A percentile compares a stretch with the other conserved stretches of the same genome.
Conservation (phyloP, 768 basidiomycete genomes). For the Amanita jacksonii region DNA sequence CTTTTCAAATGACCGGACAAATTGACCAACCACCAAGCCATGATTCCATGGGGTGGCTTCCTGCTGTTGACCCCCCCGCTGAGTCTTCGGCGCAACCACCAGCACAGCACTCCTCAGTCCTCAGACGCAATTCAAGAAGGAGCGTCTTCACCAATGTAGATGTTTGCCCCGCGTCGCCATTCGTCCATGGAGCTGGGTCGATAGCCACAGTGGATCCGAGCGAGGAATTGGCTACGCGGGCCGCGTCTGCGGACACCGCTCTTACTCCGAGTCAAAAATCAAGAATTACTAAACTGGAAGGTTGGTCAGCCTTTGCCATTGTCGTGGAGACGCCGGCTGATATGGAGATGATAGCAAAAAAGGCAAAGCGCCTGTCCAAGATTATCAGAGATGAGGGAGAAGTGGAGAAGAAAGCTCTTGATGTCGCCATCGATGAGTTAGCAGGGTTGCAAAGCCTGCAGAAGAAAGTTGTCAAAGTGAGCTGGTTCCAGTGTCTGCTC, state of each 20-base stretch:
- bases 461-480: constrained; percentile 50
- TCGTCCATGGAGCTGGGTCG: constrained; percentile 46
- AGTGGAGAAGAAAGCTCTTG: constrained; percentile 54
- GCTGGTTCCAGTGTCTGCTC: constrained; percentile 6
- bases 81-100: not conserved
- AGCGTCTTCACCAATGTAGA: constrained; percentile 26
- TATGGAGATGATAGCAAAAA: not conserved
- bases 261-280: constrained; percentile 42
- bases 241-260: constrained; percentile 36
- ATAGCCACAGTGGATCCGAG: constrained; percentile 35
- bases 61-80: not conserved
- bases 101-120: not conserved
- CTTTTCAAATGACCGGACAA: not conserved
- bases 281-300: constrained; percentile 41
- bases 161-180: constrained; percentile 28
- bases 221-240: constrained; percentile 29
- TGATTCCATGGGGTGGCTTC: constrained; percentile 1
- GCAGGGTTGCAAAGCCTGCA: constrained; percentile 63
- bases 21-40: no score
- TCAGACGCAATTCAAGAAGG: constrained; percentile 9
- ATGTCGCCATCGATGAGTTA: constrained; percentile 54
- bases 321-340: no score
- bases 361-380: constrained; percentile 2
- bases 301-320: constrained; percentile 27
- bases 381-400: constrained; percentile 64